These are phyloP conservation scores for Cladophialophora yegresii DNA, from an alignment of 2,329 filamentous ascomycete species.

Conservation along the genomic window DNA sequence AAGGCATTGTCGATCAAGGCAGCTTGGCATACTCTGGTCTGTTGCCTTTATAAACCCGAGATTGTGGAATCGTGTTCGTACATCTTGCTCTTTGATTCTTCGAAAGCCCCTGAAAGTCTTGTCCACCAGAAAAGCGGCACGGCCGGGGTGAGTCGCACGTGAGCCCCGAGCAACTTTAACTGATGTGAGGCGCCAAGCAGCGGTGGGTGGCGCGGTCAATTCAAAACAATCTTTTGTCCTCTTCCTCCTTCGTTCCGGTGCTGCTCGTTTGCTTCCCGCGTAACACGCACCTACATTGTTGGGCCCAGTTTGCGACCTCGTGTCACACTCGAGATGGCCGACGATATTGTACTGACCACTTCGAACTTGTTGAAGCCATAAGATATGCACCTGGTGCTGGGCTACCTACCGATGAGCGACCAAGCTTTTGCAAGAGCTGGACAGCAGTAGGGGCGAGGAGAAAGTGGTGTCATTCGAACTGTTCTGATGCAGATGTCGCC, in stretches of 20 bases:
- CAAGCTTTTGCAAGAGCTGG: neutral
- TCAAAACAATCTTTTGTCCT: neutral
- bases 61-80: neutral
- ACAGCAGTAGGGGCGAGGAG: constrained; percentile 11
- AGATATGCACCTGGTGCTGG: neutral
- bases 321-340: neutral
- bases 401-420: neutral
- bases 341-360: neutral
- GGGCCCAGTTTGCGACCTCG: neutral
- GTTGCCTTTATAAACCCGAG: neutral
- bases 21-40: neutral
- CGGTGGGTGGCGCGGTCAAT: neutral
- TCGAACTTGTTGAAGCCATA: neutral
- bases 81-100: neutral
- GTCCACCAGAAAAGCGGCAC: no score
- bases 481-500: constrained; percentile 1
- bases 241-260: neutral
- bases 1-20: neutral
- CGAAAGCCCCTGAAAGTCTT: no score
- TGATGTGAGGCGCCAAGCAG: neutral
- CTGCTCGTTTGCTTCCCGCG: neutral
- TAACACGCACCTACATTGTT: constrained; percentile 1
- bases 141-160: no score
- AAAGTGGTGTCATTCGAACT: constrained; percentile 10
- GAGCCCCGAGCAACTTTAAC: no score